A percentile compares a stretch with the other conserved stretches of the same genome.
These are phyloP conservation scores for Populus tremula DNA, from an alignment of 345 rosid species.

Conservation along the genomic window DNA sequence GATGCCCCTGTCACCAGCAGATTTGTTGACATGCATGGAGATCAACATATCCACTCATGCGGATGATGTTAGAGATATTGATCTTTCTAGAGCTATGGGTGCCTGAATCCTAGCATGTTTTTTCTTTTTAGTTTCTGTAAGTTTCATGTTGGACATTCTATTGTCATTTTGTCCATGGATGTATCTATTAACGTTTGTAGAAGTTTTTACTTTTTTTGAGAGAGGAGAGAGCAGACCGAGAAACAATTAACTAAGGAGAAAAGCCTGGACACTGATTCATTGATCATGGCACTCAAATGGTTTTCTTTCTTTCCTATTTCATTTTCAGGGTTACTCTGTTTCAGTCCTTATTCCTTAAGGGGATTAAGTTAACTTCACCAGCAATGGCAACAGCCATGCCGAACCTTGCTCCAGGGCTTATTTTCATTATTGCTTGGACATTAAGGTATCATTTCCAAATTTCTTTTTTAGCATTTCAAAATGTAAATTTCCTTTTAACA, in stretches of 20 bases:
- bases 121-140: too few species aligned
- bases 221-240: background rate
- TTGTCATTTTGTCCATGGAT: background rate
- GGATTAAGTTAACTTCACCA: conserved; percentile 80
- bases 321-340: conserved; percentile 70
- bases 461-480: background rate
- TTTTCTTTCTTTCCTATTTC: background rate
- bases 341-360: conserved; percentile 68
- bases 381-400: conserved; percentile 98
- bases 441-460: conserved; percentile 39
- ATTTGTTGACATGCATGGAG: too few species aligned
- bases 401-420: conserved; percentile 84
- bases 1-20: background rate
- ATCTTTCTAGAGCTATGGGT: background rate
- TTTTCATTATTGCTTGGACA: conserved; percentile 84
- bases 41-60: background rate
- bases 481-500: background rate
- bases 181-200: background rate
- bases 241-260: background rate
- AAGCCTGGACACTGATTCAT: background rate
- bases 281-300: background rate
- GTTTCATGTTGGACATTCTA: background rate
- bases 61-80: background rate
- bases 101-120: background rate
- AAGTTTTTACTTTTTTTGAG: background rate